Percentiles rank a stretch among this genome's conserved stretches.
Evolutionary conservation across 1,284 basidiomycete genomes (phyloP).

Genomic region (Schizophyllum commune): DNA sequence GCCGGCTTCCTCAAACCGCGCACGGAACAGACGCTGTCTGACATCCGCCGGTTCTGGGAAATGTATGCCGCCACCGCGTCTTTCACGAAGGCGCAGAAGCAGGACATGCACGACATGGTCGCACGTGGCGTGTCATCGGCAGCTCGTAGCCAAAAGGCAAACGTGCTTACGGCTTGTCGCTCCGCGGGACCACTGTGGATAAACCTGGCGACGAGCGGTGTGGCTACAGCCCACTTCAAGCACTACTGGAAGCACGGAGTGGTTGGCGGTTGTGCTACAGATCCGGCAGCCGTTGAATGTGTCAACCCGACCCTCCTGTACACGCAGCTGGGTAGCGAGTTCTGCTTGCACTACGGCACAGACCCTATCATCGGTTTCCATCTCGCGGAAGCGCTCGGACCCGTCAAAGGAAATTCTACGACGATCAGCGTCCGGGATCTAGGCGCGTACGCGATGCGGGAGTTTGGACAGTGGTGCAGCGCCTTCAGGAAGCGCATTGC

Average conservation of each 20-base stretch:
- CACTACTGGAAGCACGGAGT: conserved; percentile 37
- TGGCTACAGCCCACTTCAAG: conserved; percentile 18
- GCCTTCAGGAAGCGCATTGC: conserved; percentile 17
- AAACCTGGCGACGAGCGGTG: conserved; percentile 8
- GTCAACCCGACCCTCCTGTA: conserved; percentile 44
- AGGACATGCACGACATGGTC: not conserved
- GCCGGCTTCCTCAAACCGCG: conserved; percentile 28
- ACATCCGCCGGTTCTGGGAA: conserved; percentile 36
- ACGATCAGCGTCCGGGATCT: not conserved
- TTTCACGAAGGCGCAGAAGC: not conserved
- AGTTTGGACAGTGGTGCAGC: conserved; percentile 30
- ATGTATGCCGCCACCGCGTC: conserved; percentile 21
- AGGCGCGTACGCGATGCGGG: conserved; percentile 15
- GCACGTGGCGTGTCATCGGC: no score
- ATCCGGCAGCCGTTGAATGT: conserved; percentile 19
- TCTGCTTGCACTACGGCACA: conserved; percentile 32
- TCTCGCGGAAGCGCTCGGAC: conserved; percentile 25
- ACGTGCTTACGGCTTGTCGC: conserved; percentile 18
- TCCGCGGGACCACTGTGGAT: conserved; percentile 31
- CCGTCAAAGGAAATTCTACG: conserved; percentile 17
- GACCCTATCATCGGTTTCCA: conserved; percentile 40
- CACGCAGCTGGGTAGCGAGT: conserved; percentile 28
- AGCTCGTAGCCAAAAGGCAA: no score
- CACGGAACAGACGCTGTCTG: conserved; percentile 31
- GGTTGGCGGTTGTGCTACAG: conserved; percentile 21